Base-by-base conservation (phyloP, 768 basidiomycete genomes). In the Suillus sp. region DNA sequence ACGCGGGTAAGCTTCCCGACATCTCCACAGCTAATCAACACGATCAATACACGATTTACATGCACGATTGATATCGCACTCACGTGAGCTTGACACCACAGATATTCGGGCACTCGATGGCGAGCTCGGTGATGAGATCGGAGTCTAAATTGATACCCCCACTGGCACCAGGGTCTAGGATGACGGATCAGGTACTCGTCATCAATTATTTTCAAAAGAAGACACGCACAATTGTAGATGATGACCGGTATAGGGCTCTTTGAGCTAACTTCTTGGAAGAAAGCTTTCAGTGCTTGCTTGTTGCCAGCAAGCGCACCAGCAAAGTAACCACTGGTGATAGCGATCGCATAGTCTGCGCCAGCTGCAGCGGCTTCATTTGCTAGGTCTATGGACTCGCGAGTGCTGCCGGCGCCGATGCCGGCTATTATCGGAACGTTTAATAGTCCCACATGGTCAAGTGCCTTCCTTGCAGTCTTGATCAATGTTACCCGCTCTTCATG, bases 91-190 rank as follows among this genome's bases (percentile, higher is more conserved):
- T 98, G 66, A 95, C 88, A 25, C 95, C 95, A 67, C 81, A 86
- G 43, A 92, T 80, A 74, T 96, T 96, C 59, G 90, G 83, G 67
- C 86, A 90, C 66, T 88, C 86, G 34, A 72, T 73, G 16, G 93
- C 95, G 53, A 97, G 83, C 67, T 93, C 90, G 7, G 83, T 83
- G 71, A 98, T 91, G 40, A 93, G 75, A 74, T 95, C 92, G 16
- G 94, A 95, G 76, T 95, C 93, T 67, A 97, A 76, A 77, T 98
- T 93, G 67, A 98, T 91, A 13, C 95, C 95, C 4, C 91, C 92
- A 62, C 89, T 85, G 4, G 93, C 94, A 34, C 87, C 92, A 68
- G 95, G 95, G 78, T 88, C 93, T 94, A 68, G 32, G n/a, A 50
- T 27, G 4, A 45, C 27, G 27, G 25, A 54, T 6, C 32, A 61